Base-by-base conservation (phyloP, 2,329 filamentous ascomycete genomes). In the Alternaria longipes region DNA sequence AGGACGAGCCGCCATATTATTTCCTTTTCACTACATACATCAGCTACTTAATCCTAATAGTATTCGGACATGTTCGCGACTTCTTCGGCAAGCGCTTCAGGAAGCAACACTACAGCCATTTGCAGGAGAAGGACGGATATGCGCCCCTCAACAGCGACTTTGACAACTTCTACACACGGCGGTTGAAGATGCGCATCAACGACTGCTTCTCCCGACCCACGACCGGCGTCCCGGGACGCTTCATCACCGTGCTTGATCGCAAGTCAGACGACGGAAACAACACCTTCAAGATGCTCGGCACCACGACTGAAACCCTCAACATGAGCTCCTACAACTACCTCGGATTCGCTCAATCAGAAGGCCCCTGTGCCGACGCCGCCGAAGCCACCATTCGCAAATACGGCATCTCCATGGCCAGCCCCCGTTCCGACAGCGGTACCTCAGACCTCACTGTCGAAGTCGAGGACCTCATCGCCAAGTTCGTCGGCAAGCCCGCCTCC, bases 301-400 rank as follows among this genome's bases (percentile, higher is more conserved):
- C 93, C 49, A 90, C 88, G 60, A 98, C 94, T 1, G 93, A 99
- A 80, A 98, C 95, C 0, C 84, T 99, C 72, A 99, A 99, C 82
- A 91, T 99, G 90, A 97, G 94, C 83, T 99, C 95, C 1, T 99
- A 99, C 86, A 99, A 99, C 81, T 99, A 99, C 78, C 91, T 99
- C 24, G 95, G 95, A 44, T 99, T 99, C 74, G 95, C 95, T 53
- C 95, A 99, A 79, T 97, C 95, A 0, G 94, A 98, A 68, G 95
- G 95, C 11, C 94, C 95, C 41, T 99, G 95, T 76, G 95, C 95
- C 47, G 94, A 98, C 78, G 90, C 92, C 14, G 92, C 94, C 4
- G 95, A 99, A 82, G 90, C 94, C 47, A 88, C 87, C 47, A 89
- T 97, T 66, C 89, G 88, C 80, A 94, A 91, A 75, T 95, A 97